Base-by-base conservation (phyloP, 352 stramenopile species). In the Phytopythium cucurbitacearum region DNA sequence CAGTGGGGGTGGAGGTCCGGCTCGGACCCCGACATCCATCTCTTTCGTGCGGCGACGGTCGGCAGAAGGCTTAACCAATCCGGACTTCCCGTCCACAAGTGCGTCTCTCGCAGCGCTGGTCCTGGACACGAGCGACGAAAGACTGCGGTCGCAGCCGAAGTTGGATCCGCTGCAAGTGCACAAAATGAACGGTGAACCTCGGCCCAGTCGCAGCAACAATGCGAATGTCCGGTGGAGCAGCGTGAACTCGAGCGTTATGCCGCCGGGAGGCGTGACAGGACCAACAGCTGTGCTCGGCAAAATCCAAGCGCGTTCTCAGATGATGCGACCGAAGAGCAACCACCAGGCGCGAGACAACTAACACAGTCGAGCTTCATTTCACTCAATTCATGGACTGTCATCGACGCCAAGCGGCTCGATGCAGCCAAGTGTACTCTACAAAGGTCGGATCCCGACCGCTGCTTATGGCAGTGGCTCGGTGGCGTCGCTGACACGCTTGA, bases 401-500 rank as follows among this genome's bases (percentile, higher is more conserved):
- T 28, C 21, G 21, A 28, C 21, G 21, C 21, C 21, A 28, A 28
- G 21, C 21, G 21, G 21, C 21, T 28, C 21, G 21, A 28, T 28
- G 21, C 21, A 28, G 21, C 21, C 21, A 28, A 28, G 21, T 28
- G 35, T 54, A 54, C 48, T 54, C 48, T 54, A 46, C 35, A 45
- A 54, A 54, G 21, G 21, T 28, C 21, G 21, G 21, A 38, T 16
- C 33, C 4, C 7, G 33, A 4, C 12, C 16, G 28, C n/a, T 5
- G 3, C 1, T 72, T 73, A 93, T 21, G 86, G 86, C 52, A 96
- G 68, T 21, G 89, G 89, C 42, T 97, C 89, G 4, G 83, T 89
- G 21, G 83, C 86, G 58, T 97, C 87, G 7, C 89, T 87, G n/a
- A 98, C 84, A 48, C 90, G 86, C 64, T 95, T 96, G 15, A 98